Percentiles rank a stretch among this genome's conserved stretches.
These are phyloP conservation scores for Botrytis galanthina DNA, from an alignment of 2,329 filamentous ascomycete genomes.

Conservation along the genomic window DNA sequence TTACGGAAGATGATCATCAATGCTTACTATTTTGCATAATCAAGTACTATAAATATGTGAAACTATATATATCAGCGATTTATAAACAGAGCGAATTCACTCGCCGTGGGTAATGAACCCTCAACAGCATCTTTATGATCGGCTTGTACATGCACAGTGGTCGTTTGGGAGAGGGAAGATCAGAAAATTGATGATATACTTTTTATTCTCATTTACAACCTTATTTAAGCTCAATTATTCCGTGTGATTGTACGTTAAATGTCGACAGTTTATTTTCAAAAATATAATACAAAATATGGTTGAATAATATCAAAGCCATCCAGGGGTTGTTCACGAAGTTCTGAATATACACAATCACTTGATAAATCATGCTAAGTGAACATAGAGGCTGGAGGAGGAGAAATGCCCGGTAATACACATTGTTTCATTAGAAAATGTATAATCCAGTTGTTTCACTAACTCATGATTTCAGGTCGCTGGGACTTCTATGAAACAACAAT, in stretches of 20 bases:
- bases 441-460: not conserved
- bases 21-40: not conserved
- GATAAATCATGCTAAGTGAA: not conserved
- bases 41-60: not conserved
- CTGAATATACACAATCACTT: not conserved
- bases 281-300: not conserved
- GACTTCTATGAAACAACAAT: not conserved
- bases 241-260: not conserved
- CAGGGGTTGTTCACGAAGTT: not conserved
- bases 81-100: not conserved
- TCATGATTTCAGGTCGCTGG: not conserved
- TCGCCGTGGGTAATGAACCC: not conserved
- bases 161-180: not conserved
- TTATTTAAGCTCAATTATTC: not conserved
- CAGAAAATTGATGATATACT: not conserved
- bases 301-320: not conserved
- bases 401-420: not conserved
- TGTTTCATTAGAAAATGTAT: not conserved
- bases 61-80: not conserved
- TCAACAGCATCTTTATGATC: not conserved
- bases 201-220: not conserved
- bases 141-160: not conserved
- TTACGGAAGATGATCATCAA: not conserved
- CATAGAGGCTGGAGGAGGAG: not conserved
- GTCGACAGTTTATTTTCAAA: not conserved